Evolutionary conservation across 2,329 filamentous ascomycete genomes (phyloP), one percentile per base, ranked within the genome.

Genomic region (Bipolaris bicolor): DNA sequence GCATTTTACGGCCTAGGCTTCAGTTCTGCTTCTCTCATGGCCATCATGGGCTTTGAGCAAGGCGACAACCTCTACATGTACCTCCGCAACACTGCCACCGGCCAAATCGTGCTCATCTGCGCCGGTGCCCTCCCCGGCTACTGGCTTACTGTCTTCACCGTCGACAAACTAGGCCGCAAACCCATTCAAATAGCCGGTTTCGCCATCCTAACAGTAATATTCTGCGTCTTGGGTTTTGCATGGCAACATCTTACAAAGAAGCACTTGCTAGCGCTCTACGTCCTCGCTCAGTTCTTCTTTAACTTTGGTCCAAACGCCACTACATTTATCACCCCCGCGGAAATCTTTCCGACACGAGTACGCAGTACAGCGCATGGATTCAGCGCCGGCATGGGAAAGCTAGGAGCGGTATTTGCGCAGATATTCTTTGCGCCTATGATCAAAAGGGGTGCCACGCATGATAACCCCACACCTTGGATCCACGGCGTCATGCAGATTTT

Each of bases 61-160:
- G 88, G 88, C 9, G 70, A 70, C 52, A 86, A 83, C 61, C 85
- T 90, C 29, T 92, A 92, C 78, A 75, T 90, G 63, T 83, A 82
- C 72, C 82, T 92, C 60, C 88, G 87, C 80, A 90, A 90, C 77
- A 91, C 87, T 7, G 89, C 90, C 48, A 83, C 91, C 18, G 90
- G 90, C 9, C 92, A 94, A 78, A 78, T 93, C 66, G 91, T 93
- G 64, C 83, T 93, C 49, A 87, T 92, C 65, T 86, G 90, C 57
- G 90, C 90, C 3, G 90, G 90, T 55, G 88, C 90, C 46, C 90
- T 93, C 13, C 90, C 90, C 0, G 90, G 90, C 13, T 93, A 93
- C 81, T 93, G 90, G 90, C 84, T 91, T 15, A 90, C 89, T 0
- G 90, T 92, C 5, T 86, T 86, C 11, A 86, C 85, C 1, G 86